Base-by-base conservation (phyloP, 148 eudicot species). In the Gaultheria prostrata region DNA sequence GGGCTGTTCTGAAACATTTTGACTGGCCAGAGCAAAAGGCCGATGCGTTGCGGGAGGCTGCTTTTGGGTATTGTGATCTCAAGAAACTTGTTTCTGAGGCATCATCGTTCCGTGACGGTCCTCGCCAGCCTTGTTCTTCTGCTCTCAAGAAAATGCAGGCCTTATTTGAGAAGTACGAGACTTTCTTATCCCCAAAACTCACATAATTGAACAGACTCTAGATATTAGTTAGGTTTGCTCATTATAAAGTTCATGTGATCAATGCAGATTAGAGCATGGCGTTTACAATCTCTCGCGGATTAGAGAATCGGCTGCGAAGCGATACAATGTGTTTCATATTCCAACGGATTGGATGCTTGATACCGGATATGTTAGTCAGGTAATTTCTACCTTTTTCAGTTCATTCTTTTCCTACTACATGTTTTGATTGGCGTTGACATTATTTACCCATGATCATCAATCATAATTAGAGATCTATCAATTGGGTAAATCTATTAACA, bases 11-110 rank as follows among this genome's bases (percentile, higher is more conserved):
- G 24, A 97, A 97, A 84, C 99, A 97, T 86, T 97, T 97, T 26
- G 83, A 93, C 51, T 97, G 99, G 99, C 99, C 99, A 0, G 99
- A 97, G 89, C 89, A 91, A 77, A 97, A 92, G 87, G 99, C 99
- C 0, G 99, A 97, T 83, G 97, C 97, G 1, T 84, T 97, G 77
- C 92, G 99, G 45, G 99, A 97, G 90, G 99, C 99, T 35, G 99
- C 99, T 76, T 97, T 97, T 76, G 99, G 94, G 87, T 97, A 93
- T 76, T 89, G 88, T 82, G 99, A 97, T 88, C 91, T 97, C 51
- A 97, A 94, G 89, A 97, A 97, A 91, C 93, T 97, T 43, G 97
- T 92, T 86, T 87, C 88, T 0, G 98, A 93, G 87, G 95, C 91
- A 30, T 87, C 99, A 3, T 89, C 91, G 0, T 93, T 91, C 45